Evolutionary conservation across 345 rosid genomes (phyloP).

Genomic region (Erodium maritimum): DNA sequence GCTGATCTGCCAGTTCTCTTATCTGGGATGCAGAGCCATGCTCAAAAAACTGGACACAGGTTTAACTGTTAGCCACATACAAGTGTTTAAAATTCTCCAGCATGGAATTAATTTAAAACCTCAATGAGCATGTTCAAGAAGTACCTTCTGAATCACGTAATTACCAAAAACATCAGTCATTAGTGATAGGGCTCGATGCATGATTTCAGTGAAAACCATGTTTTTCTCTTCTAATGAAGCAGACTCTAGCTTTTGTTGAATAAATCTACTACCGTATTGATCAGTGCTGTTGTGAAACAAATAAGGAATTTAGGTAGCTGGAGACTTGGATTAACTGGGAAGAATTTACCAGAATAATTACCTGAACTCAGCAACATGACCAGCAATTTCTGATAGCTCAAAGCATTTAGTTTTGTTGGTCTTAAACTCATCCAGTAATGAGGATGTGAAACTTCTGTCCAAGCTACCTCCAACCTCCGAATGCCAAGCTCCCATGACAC

Average conservation of each 20-base stretch:
- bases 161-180: constrained; percentile 98
- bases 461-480: constrained; percentile 31
- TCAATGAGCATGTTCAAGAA: not conserved
- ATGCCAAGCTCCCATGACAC: constrained; percentile 49
- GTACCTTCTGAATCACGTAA: constrained; percentile 92
- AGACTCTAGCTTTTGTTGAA: constrained; percentile 93
- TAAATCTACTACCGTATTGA: constrained; percentile 93
- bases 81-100: not conserved
- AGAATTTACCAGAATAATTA: constrained; percentile 3
- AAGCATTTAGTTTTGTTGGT: constrained; percentile 62
- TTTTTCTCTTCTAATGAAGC: constrained; percentile 72
- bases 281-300: constrained; percentile 44
- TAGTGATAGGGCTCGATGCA: constrained; percentile 68
- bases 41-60: constrained; percentile 67
- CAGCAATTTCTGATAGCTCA: constrained; percentile 53
- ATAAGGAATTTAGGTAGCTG: not conserved
- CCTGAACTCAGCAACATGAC: constrained; percentile 80
- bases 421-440: constrained; percentile 59
- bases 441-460: constrained; percentile 41
- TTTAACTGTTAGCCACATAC: not conserved
- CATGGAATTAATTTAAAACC: not conserved
- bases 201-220: constrained; percentile 83
- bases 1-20: constrained; percentile 76
- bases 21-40: constrained; percentile 78
- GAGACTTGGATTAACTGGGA: not conserved